Conservation (phyloP, 2,329 filamentous ascomycete genomes). For the Neofusicoccum umdonicola region DNA sequence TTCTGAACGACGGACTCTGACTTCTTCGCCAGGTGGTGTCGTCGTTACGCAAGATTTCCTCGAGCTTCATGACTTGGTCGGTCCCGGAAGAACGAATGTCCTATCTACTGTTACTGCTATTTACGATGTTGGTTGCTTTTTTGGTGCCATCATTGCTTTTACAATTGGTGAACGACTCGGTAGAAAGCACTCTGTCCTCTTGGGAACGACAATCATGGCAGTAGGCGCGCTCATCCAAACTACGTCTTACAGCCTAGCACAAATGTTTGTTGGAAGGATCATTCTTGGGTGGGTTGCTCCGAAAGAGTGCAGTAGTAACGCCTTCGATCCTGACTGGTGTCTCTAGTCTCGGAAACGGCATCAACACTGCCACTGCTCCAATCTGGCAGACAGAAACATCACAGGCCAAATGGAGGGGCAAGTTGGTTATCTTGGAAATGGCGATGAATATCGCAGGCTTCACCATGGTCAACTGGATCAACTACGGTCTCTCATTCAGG, state of each 20-base stretch:
- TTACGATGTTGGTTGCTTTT: conserved; percentile 60
- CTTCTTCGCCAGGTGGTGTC: conserved; percentile 44
- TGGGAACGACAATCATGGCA: conserved; percentile 50
- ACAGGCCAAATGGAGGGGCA: conserved; percentile 41
- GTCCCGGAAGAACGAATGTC: conserved; percentile 33
- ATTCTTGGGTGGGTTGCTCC: conserved; percentile 31
- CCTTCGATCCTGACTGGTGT: too few relatives aligned
- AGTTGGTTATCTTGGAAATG: conserved; percentile 49
- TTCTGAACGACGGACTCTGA: background rate
- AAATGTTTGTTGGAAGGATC: conserved; percentile 51
- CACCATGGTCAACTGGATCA: conserved; percentile 52
- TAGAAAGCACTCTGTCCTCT: conserved; percentile 47
- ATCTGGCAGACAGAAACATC: conserved; percentile 54
- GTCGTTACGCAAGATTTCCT: conserved; percentile 56
- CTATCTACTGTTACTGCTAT: conserved; percentile 54
- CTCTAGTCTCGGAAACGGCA: conserved; percentile 49
- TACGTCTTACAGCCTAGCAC: conserved; percentile 43
- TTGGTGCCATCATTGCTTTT: conserved; percentile 53
- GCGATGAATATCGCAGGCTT: conserved; percentile 53
- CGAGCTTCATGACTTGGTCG: conserved; percentile 45
- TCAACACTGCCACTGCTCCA: conserved; percentile 51
- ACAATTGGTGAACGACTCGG: conserved; percentile 49
- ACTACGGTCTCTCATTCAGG: conserved; percentile 50
- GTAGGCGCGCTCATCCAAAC: conserved; percentile 50
- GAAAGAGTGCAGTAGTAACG: too few relatives aligned